Evolutionary conservation across 306 rosid genomes (phyloP).

Genomic region (Benincasa hispida): DNA sequence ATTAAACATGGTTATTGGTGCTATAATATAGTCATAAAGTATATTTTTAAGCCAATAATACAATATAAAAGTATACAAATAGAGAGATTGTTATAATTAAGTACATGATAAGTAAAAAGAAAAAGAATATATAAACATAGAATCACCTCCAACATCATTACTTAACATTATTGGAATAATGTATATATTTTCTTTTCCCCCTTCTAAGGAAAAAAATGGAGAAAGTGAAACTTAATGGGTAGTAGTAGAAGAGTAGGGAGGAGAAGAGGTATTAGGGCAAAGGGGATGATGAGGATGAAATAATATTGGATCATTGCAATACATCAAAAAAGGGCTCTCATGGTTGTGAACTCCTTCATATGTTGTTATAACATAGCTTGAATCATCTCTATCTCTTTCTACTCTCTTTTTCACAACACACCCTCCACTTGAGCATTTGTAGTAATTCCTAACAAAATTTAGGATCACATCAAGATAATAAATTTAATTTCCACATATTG

Average conservation of each 20-base stretch:
- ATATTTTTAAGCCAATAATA: background rate
- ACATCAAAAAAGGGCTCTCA: background rate
- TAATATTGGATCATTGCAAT: background rate
- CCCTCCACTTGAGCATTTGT: conserved; percentile 2
- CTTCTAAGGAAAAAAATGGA: background rate
- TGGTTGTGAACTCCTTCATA: conserved; percentile 7
- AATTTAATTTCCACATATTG: too few relatives aligned
- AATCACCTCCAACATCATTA: too few relatives aligned
- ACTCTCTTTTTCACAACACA: conserved; percentile 9
- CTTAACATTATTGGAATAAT: too few relatives aligned
- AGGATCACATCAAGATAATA: background rate
- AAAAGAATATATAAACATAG: too few relatives aligned
- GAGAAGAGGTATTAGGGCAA: background rate
- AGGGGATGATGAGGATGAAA: background rate
- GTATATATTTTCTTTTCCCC: too few relatives aligned
- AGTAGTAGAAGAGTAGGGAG: background rate
- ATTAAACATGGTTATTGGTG: too few relatives aligned
- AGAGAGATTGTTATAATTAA: background rate
- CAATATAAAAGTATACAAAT: too few relatives aligned
- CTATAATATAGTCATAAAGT: too few relatives aligned
- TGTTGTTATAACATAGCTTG: conserved; percentile 10
- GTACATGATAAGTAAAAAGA: too few relatives aligned
- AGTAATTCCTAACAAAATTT: conserved; percentile 3
- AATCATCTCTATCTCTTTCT: conserved; percentile 7
- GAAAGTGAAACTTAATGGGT: background rate